phyloP scores from a whole-genome alignment of 1,284 basidiomycete genomes.

The Puccinia coronata region DNA sequence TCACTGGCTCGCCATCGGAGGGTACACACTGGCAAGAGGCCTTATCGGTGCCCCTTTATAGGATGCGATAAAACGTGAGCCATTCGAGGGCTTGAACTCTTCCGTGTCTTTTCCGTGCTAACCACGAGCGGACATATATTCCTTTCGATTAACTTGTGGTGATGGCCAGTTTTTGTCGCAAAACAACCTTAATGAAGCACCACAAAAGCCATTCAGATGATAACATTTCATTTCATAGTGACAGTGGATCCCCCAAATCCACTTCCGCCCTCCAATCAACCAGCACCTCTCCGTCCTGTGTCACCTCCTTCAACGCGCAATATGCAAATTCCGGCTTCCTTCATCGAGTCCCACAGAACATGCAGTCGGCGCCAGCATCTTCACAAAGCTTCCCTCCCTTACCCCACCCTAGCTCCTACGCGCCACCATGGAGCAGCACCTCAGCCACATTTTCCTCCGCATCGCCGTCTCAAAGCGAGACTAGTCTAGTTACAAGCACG shows the following conservation, averaged over 20 bases:
- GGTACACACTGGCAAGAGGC: slow-evolving; percentile 62
- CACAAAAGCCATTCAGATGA: slow-evolving; percentile 55
- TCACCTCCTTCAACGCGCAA: slow-evolving; percentile 21
- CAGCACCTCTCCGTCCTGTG: slow-evolving; percentile 28
- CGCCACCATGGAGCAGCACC: slow-evolving; percentile 1
- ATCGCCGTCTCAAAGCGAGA: slow-evolving; percentile 13
- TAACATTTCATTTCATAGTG: slow-evolving; percentile 41
- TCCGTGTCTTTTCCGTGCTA: neutral
- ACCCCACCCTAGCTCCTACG: slow-evolving; percentile 18
- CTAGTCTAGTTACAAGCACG: neutral
- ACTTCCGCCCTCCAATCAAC: slow-evolving; percentile 26
- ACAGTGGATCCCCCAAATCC: slow-evolving; percentile 36
- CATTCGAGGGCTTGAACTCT: neutral
- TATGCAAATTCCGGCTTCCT: slow-evolving; percentile 25
- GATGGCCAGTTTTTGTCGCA: slow-evolving; percentile 59
- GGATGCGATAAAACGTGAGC: slow-evolving; percentile 50
- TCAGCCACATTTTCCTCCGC: slow-evolving; percentile 20
- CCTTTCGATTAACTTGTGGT: too few species aligned
- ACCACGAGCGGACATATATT: too few species aligned
- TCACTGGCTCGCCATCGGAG: slow-evolving; percentile 65
- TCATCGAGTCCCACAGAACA: slow-evolving; percentile 14
- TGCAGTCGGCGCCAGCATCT: slow-evolving; percentile 32
- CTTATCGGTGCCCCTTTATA: slow-evolving; percentile 52
- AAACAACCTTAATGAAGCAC: slow-evolving; percentile 62
- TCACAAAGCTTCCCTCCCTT: slow-evolving; percentile 30